Evolutionary conservation across 805 yeast species (phyloP).

Genomic region (Wickerhamiella bombiphila): DNA sequence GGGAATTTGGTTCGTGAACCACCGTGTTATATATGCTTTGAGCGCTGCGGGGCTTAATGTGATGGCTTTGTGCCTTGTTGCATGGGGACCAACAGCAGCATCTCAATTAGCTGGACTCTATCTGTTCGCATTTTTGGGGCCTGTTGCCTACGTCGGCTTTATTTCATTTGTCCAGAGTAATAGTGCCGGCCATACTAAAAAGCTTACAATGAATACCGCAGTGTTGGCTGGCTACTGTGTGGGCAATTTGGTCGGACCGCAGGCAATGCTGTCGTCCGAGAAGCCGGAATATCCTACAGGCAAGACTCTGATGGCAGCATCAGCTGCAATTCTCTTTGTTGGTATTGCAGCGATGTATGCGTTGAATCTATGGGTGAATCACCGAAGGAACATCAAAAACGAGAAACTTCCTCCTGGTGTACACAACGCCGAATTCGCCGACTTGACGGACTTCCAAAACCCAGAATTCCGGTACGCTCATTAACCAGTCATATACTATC

Average conservation of each 20-base stretch:
- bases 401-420: slow-evolving; percentile 6
- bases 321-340: slow-evolving; percentile 31
- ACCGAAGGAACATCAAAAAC: slow-evolving; percentile 8
- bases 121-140: slow-evolving; percentile 6
- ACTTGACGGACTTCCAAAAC: slow-evolving; percentile 40
- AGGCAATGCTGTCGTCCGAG: slow-evolving; percentile 41
- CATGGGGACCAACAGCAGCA: slow-evolving; percentile 15
- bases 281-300: slow-evolving; percentile 48
- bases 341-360: slow-evolving; percentile 15
- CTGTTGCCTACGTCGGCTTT: slow-evolving; percentile 8
- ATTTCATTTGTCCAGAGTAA: slow-evolving; percentile 29
- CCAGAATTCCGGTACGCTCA: slow-evolving; percentile 34
- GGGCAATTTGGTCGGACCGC: slow-evolving; percentile 45
- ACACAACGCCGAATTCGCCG: slow-evolving; percentile 27
- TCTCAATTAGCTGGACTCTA: slow-evolving; percentile 13
- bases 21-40: slow-evolving; percentile 9
- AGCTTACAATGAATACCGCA: slow-evolving; percentile 32
- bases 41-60: slow-evolving; percentile 5
- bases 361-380: slow-evolving; percentile 18
- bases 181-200: slow-evolving; percentile 45
- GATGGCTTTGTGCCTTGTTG: slow-evolving; percentile 11
- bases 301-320: slow-evolving; percentile 43
- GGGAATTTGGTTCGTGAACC: slow-evolving; percentile 1
- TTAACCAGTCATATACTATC: no score
- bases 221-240: slow-evolving; percentile 36